Percentiles rank a stretch among this genome's conserved stretches.
These are phyloP conservation scores for Samsoniella hepiali DNA, from an alignment of 2,329 filamentous ascomycete species.

Conservation along the genomic window DNA sequence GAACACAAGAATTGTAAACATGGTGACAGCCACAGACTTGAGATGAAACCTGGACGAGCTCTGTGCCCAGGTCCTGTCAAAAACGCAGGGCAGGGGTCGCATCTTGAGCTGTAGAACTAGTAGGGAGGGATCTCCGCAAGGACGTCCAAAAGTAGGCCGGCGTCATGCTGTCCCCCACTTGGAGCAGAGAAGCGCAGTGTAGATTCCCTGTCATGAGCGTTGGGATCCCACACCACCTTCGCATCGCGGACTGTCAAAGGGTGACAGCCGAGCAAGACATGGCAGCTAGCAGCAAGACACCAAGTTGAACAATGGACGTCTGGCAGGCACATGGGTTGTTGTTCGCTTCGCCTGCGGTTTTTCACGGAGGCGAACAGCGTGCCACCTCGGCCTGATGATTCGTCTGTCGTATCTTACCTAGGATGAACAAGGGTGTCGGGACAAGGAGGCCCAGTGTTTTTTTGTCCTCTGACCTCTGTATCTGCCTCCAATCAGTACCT, in stretches of 20 bases:
- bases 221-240: conserved; percentile 1
- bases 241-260: background rate
- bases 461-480: background rate
- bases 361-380: background rate
- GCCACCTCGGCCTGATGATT: background rate
- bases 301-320: background rate
- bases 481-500: background rate
- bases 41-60: conserved; percentile 14
- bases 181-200: background rate
- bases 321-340: background rate
- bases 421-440: conserved; percentile 13
- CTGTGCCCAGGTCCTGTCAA: background rate
- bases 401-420: conserved; percentile 11
- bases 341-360: background rate
- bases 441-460: conserved; percentile 3
- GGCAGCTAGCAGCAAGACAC: background rate
- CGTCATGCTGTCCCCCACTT: conserved; percentile 12
- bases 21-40: conserved; percentile 9
- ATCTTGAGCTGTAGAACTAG: background rate
- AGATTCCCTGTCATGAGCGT: conserved; percentile 8
- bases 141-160: conserved; percentile 1
- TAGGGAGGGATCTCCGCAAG: conserved; percentile 7
- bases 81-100: background rate
- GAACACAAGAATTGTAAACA: background rate
- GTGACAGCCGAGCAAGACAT: conserved; percentile 2